phyloP scores from a whole-genome alignment of 2,329 filamentous ascomycete genomes.

The Ceratocystis colombiana region DNA sequence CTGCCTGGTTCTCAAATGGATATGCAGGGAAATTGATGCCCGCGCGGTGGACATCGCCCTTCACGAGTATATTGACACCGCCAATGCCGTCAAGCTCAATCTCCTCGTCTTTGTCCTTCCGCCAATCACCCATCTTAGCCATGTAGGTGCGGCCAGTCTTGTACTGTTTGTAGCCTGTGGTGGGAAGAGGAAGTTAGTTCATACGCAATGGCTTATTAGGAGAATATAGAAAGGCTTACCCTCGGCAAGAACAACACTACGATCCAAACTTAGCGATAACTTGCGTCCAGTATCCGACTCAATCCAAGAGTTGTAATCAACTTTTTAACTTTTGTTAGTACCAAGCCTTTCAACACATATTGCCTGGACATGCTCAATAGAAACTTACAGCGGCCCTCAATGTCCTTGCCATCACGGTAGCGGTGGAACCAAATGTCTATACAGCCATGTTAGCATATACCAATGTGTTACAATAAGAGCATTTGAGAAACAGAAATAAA shows the following conservation, averaged over 20 bases:
- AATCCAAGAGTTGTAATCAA: conserved; percentile 98
- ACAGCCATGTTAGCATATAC: conserved; percentile 16
- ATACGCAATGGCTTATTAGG: too few relatives aligned
- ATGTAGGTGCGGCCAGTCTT: conserved; percentile 85
- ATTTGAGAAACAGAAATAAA: neutral
- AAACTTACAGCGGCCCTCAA: conserved; percentile 82
- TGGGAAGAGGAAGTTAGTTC: conserved; percentile 27
- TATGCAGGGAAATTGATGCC: conserved; percentile 98
- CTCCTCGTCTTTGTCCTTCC: conserved; percentile 82
- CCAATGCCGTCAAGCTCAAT: conserved; percentile 90
- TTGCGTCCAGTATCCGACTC: conserved; percentile 78
- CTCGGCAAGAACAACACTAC: conserved; percentile 78
- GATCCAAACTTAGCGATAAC: conserved; percentile 61
- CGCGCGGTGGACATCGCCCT: conserved; percentile 92
- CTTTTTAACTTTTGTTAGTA: conserved; percentile 38
- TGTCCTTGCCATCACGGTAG: conserved; percentile 65
- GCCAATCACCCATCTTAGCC: conserved; percentile 84
- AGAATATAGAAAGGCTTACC: conserved; percentile 41
- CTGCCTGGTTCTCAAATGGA: conserved; percentile 95
- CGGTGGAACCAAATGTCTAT: conserved; percentile 95
- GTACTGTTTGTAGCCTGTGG: conserved; percentile 77
- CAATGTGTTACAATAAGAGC: neutral
- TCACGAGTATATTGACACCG: conserved; percentile 94
- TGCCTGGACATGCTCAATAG: neutral
- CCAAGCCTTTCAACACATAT: neutral